Conservation (phyloP, 163 green algal genomes). For the Coccomyxa subellipsoidea region DNA sequence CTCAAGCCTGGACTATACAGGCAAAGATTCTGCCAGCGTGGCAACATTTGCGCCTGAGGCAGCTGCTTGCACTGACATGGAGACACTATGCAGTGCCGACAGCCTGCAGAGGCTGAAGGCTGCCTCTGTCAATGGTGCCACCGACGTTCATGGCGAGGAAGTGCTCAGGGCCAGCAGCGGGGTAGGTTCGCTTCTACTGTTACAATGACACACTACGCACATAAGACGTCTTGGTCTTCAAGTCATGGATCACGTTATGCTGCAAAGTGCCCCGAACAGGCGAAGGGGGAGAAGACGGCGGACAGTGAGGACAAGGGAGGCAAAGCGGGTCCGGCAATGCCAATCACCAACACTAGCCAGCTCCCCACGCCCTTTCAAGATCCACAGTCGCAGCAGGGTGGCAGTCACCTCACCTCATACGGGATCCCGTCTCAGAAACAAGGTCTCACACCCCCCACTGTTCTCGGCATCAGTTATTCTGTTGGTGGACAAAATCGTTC, state of each 20-base stretch:
- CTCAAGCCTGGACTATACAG: not conserved
- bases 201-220: no score
- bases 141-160: not conserved
- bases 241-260: not conserved
- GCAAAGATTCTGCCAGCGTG: constrained; percentile 2
- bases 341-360: not conserved
- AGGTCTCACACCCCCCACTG: no score
- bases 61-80: not conserved
- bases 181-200: not conserved
- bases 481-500: no score
- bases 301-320: not conserved
- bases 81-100: constrained; percentile 3
- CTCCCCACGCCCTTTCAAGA: not conserved
- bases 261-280: not conserved
- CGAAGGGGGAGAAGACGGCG: not conserved
- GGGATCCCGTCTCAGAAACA: not conserved
- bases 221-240: not conserved
- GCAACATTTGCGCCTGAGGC: not conserved
- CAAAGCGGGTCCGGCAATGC: not conserved
- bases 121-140: not conserved
- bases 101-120: not conserved
- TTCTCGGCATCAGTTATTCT: no score
- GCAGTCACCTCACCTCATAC: not conserved
- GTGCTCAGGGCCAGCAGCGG: not conserved
- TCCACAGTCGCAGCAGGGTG: not conserved